Evolutionary conservation across 2,329 filamentous ascomycete species (phyloP).

Genomic region (Mycosphaerella arachidis): DNA sequence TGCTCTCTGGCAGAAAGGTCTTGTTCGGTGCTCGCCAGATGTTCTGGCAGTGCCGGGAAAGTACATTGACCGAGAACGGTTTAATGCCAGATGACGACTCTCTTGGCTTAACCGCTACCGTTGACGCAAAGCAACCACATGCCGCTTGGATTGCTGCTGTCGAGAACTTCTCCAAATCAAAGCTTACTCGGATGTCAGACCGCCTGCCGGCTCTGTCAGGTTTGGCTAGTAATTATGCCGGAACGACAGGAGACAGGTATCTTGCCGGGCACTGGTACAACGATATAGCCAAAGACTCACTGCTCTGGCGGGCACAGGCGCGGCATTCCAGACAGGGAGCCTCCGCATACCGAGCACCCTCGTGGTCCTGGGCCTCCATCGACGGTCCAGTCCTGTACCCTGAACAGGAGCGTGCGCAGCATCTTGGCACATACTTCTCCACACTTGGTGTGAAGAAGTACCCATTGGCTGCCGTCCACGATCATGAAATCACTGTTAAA

Average conservation of each 20-base stretch:
- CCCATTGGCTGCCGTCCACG: too few species aligned
- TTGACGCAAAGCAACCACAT: background rate
- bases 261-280: background rate
- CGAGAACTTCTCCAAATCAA: background rate
- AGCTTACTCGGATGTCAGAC: background rate
- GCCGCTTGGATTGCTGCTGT: background rate
- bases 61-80: background rate
- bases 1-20: background rate
- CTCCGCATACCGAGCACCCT: background rate
- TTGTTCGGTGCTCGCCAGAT: background rate
- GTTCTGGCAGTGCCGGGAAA: background rate
- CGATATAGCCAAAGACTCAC: background rate
- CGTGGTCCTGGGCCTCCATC: background rate
- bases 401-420: too few species aligned
- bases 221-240: background rate
- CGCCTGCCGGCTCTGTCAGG: background rate
- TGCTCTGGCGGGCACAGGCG: background rate
- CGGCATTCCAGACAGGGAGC: background rate
- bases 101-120: background rate
- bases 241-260: background rate
- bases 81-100: background rate
- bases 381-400: background rate
- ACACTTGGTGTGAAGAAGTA: too few species aligned
- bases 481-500: too few species aligned
- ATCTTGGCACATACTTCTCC: too few species aligned